phyloP scores from a whole-genome alignment of 352 stramenopile genomes.

The Thraustochytrium sp. region DNA sequence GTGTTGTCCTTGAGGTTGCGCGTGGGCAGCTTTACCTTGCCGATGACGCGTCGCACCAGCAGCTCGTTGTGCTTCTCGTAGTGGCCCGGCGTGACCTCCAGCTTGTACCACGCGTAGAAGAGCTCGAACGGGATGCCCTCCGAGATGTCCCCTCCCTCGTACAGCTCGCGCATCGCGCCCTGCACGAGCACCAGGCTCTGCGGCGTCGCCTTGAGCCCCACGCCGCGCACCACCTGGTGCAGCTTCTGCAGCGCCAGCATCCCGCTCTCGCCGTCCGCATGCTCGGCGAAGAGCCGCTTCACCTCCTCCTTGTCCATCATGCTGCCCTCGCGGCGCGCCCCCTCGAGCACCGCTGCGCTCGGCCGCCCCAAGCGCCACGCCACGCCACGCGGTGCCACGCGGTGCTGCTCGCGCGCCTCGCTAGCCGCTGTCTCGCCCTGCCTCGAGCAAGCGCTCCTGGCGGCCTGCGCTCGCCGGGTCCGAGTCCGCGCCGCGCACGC shows the following conservation, averaged over 20 bases:
- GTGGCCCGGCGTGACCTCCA: background rate
- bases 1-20: slow-evolving; percentile 37
- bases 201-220: background rate
- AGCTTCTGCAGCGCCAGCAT: background rate
- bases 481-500: no score
- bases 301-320: background rate
- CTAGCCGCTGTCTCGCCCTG: no score
- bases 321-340: background rate
- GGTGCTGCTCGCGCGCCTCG: no score
- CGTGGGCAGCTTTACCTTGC: slow-evolving; percentile 42
- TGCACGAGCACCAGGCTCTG: background rate
- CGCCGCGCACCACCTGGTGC: background rate
- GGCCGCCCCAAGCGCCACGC: background rate
- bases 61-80: slow-evolving; percentile 43
- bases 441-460: no score
- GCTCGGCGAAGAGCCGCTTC: background rate
- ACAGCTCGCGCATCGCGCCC: slow-evolving; percentile 9
- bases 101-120: slow-evolving; percentile 40
- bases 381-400: background rate
- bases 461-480: no score
- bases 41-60: slow-evolving; percentile 36
- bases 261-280: background rate
- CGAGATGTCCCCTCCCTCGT: background rate
- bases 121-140: slow-evolving; percentile 38
- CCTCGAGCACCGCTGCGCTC: no score